A percentile compares a stretch with the other conserved stretches of the same genome.
These are phyloP conservation scores for Ustulina deusta DNA, from an alignment of 2,329 filamentous ascomycete species.

Conservation along the genomic window DNA sequence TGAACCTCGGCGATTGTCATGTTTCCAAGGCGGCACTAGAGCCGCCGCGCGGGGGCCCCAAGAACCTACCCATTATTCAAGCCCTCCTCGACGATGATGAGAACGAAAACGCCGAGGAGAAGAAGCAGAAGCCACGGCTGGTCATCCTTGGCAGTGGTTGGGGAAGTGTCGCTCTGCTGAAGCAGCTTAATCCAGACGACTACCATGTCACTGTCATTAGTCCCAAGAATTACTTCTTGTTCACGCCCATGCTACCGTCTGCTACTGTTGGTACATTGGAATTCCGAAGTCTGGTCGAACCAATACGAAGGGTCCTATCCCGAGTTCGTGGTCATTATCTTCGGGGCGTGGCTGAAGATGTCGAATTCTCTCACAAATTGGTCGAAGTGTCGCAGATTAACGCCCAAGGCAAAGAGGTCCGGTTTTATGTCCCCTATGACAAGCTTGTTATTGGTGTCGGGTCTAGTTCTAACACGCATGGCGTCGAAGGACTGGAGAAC, in stretches of 20 bases:
- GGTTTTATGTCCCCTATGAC: constrained; percentile 97
- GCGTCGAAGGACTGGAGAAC: constrained; percentile 92
- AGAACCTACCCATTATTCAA: constrained; percentile 93
- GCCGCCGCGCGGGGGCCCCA: constrained; percentile 86
- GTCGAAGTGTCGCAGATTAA: constrained; percentile 86
- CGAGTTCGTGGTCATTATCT: constrained; percentile 89
- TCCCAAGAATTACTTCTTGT: constrained; percentile 95
- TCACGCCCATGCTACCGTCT: constrained; percentile 97
- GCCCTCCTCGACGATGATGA: constrained; percentile 92
- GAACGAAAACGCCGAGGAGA: constrained; percentile 72
- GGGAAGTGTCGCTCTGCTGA: constrained; percentile 92
- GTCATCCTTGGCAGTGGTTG: constrained; percentile 95
- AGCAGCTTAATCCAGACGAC: constrained; percentile 88
- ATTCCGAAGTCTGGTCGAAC: constrained; percentile 90
- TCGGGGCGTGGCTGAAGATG: constrained; percentile 85
- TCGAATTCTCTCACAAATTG: constrained; percentile 91
- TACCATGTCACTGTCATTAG: constrained; percentile 97
- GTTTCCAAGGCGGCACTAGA: constrained; percentile 87
- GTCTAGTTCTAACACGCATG: constrained; percentile 92
- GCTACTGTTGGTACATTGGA: constrained; percentile 97
- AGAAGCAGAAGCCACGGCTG: constrained; percentile 90
- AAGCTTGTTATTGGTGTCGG: constrained; percentile 94
- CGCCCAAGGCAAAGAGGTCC: constrained; percentile 75
- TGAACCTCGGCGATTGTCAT: constrained; percentile 76
- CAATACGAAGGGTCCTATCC: constrained; percentile 84